phyloP scores from a whole-genome alignment of 1,284 basidiomycete genomes.

The Ceratobasidium sp. region DNA sequence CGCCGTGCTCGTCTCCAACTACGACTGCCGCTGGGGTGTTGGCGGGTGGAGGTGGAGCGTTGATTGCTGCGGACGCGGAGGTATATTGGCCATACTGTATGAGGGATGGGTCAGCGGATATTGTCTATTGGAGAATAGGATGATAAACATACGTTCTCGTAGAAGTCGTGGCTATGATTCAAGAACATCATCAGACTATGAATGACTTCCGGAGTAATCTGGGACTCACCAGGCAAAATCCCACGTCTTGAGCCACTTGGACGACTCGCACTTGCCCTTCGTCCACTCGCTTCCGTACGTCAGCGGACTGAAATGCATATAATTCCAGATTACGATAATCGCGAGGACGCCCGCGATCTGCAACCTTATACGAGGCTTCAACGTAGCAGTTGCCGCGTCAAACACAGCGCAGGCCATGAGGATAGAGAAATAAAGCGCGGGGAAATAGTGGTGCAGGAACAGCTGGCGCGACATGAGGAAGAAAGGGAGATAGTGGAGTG shows the following conservation, averaged over 20 bases:
- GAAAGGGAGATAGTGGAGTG: slow-evolving; percentile 96
- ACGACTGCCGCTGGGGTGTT: slow-evolving; percentile 64
- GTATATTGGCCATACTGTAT: slow-evolving; percentile 44
- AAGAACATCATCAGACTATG: not conserved
- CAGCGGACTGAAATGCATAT: slow-evolving; percentile 83
- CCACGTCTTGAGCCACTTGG: slow-evolving; percentile 93
- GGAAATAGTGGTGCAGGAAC: slow-evolving; percentile 97
- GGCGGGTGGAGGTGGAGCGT: slow-evolving; percentile 63
- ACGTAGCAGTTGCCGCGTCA: slow-evolving; percentile 83
- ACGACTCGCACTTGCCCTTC: slow-evolving; percentile 76
- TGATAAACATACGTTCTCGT: slow-evolving; percentile 63
- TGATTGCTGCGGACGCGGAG: slow-evolving; percentile 46
- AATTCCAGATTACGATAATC: slow-evolving; percentile 82
- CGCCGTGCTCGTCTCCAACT: slow-evolving; percentile 58
- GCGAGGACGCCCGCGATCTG: slow-evolving; percentile 83
- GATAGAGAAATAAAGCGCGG: slow-evolving; percentile 94
- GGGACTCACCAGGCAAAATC: slow-evolving; percentile 88
- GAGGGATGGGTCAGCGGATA: not conserved
- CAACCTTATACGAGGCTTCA: slow-evolving; percentile 81
- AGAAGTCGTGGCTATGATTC: slow-evolving; percentile 69
- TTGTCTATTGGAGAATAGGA: too few species aligned
- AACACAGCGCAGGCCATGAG: slow-evolving; percentile 84
- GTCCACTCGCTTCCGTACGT: slow-evolving; percentile 93
- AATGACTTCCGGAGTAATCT: not conserved
- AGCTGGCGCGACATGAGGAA: slow-evolving; percentile 96